Conservation (phyloP, 345 rosid genomes). For the Microthlaspi erraticum region DNA sequence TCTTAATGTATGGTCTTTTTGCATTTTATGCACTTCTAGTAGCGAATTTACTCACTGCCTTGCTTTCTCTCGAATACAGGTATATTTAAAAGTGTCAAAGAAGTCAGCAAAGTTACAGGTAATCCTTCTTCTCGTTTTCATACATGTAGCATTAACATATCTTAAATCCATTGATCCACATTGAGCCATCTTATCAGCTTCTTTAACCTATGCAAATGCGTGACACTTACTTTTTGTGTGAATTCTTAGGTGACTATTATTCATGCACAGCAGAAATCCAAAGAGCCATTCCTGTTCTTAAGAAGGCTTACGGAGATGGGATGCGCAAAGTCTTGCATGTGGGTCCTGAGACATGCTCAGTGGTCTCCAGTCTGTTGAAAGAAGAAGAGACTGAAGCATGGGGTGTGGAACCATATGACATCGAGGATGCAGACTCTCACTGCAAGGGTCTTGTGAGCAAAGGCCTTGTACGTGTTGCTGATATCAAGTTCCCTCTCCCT, state of each 20-base stretch:
- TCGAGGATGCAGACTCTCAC: conserved; percentile 83
- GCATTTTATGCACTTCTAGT: conserved; percentile 2
- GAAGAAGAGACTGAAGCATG: conserved; percentile 95
- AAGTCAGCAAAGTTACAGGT: conserved; percentile 67
- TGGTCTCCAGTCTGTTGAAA: conserved; percentile 77
- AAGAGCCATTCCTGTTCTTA: conserved; percentile 74
- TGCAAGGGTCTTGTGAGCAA: conserved; percentile 84
- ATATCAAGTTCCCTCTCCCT: conserved; percentile 88
- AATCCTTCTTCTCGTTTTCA: conserved; percentile 28
- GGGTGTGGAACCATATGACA: conserved; percentile 98
- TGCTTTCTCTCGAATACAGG: conserved; percentile 46
- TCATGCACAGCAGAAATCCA: conserved; percentile 87
- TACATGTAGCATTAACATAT: conserved; percentile 4
- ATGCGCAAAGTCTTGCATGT: conserved; percentile 94
- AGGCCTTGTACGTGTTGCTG: conserved; percentile 93
- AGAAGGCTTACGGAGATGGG: conserved; percentile 85
- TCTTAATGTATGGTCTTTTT: neutral
- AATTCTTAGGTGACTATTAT: conserved; percentile 63
- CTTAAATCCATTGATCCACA: neutral
- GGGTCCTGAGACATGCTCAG: conserved; percentile 95
- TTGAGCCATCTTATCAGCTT: neutral
- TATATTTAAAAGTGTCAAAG: conserved; percentile 59
- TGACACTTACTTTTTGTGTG: conserved; percentile 12
- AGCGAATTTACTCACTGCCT: conserved; percentile 8
- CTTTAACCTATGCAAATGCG: neutral